Evolutionary conservation across 345 rosid genomes (phyloP), one percentile per base, ranked within the genome.

Genomic region (Cardamine occulta): DNA sequence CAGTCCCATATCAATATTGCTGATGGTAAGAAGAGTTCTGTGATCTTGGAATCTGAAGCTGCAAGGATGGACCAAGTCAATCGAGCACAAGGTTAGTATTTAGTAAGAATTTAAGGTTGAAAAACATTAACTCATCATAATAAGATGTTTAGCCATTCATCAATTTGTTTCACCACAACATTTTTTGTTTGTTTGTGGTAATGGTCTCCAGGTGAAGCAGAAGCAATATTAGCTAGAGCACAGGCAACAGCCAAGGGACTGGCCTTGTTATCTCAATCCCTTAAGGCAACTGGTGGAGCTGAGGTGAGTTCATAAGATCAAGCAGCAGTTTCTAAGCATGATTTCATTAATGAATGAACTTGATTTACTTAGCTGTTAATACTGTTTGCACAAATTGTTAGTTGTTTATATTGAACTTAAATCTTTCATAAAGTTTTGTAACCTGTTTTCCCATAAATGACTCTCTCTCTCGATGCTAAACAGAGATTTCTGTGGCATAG

Each of bases 171-270:
- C 18, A 31, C 39, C 24, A 34, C 37, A 76, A 52, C 21, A 8
- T 6, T 53, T 2, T 61, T 28, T 15, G 19, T 23, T n/a, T 13
- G 5, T 47, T 49, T 72, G 23, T 57, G 4, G 2, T 32, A 12
- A 60, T 28, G 65, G 58, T 61, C 69, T 82, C 32, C 84, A 94
- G 97, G 98, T 84, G 98, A 91, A 65, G 99, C 97, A 9, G 89
- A 88, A 79, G 97, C 99, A 55, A 90, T 95, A 64, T 72, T 88
- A 79, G 96, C 93, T 77, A 88, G 68, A 84, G 93, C 97, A 45
- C 82, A 86, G 69, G 97, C 98, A 76, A 90, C 96, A 40, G 88
- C 96, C 12, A 82, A 81, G 80, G 96, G 93, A 32, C 78, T 95
- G 74, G 81, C 78, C 68, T 56, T 86, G 88, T 83, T 92, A 21